Evolutionary conservation across 2,329 filamentous ascomycete species (phyloP).

Genomic region (Arthrobotrys sinensis): DNA sequence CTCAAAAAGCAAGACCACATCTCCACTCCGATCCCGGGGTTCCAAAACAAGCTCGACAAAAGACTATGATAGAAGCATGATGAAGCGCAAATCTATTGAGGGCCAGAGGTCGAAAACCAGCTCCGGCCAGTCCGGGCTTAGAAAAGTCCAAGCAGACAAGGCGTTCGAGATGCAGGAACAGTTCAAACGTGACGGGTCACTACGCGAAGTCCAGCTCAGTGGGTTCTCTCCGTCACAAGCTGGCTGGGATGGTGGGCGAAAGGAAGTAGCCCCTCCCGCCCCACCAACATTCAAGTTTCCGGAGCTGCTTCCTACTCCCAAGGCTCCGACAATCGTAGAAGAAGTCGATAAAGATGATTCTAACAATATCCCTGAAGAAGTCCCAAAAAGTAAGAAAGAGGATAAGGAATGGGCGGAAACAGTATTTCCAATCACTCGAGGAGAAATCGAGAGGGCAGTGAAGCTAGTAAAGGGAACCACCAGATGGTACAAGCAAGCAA

Average conservation of each 20-base stretch:
- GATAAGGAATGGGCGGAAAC: not conserved
- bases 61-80: not conserved
- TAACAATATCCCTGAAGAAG: not conserved
- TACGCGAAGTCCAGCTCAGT: slow-evolving; percentile 6
- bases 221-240: slow-evolving; percentile 28
- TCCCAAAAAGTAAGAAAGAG: not conserved
- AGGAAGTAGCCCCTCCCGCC: not conserved
- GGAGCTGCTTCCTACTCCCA: not conserved
- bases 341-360: not conserved
- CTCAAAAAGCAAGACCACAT: not conserved
- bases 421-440: slow-evolving; percentile 5
- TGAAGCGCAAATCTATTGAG: slow-evolving; percentile 34
- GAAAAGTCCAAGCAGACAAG: slow-evolving; percentile 29
- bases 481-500: not conserved
- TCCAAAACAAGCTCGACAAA: not conserved
- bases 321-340: not conserved
- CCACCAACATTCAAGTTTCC: slow-evolving; percentile 6
- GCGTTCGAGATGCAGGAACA: slow-evolving; percentile 41
- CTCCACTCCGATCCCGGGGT: not conserved
- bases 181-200: slow-evolving; percentile 25
- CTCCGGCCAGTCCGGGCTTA: not conserved
- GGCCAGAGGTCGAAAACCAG: not conserved
- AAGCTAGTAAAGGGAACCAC: not conserved
- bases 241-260: not conserved
- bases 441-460: not conserved